Percentiles rank a stretch among this genome's conserved stretches.
These are phyloP conservation scores for Periconia sp. DNA, from an alignment of 2,329 filamentous ascomycete genomes.

Conservation along the genomic window DNA sequence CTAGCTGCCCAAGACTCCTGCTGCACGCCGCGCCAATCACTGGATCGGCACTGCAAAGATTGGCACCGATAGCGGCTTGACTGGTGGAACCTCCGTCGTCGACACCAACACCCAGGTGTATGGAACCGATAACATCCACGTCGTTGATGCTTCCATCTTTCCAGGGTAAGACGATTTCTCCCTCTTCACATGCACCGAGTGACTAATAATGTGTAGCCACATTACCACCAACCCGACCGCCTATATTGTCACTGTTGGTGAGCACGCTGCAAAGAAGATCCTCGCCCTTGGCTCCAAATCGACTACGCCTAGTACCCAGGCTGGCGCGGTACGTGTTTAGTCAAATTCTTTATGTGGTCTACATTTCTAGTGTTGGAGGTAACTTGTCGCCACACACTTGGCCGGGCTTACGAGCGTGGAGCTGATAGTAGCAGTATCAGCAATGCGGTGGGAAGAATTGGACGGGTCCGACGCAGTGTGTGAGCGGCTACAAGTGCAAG, in stretches of 20 bases:
- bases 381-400: no score
- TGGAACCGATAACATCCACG: slow-evolving; percentile 53
- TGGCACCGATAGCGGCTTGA: slow-evolving; percentile 52
- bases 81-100: slow-evolving; percentile 53
- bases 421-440: slow-evolving; percentile 19
- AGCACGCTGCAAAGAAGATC: slow-evolving; percentile 48
- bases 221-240: slow-evolving; percentile 47
- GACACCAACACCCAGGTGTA: slow-evolving; percentile 59
- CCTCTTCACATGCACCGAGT: neutral
- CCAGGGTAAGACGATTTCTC: slow-evolving; percentile 40
- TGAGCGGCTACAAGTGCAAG: slow-evolving; percentile 23
- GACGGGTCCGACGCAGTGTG: slow-evolving; percentile 22
- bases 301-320: slow-evolving; percentile 2
- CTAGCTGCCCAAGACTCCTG: slow-evolving; percentile 45
- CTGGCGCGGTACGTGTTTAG: slow-evolving; percentile 20
- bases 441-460: slow-evolving; percentile 26
- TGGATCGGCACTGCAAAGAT: slow-evolving; percentile 64
- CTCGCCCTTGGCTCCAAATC: slow-evolving; percentile 26
- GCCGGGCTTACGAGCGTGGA: neutral
- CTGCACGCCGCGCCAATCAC: slow-evolving; percentile 52
- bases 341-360: no score
- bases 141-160: slow-evolving; percentile 56
- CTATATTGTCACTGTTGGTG: slow-evolving; percentile 44
- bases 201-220: slow-evolving; percentile 28
- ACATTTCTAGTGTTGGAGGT: no score